phyloP scores from a whole-genome alignment of 2,329 filamentous ascomycete species.

The Xylaria sp. region DNA sequence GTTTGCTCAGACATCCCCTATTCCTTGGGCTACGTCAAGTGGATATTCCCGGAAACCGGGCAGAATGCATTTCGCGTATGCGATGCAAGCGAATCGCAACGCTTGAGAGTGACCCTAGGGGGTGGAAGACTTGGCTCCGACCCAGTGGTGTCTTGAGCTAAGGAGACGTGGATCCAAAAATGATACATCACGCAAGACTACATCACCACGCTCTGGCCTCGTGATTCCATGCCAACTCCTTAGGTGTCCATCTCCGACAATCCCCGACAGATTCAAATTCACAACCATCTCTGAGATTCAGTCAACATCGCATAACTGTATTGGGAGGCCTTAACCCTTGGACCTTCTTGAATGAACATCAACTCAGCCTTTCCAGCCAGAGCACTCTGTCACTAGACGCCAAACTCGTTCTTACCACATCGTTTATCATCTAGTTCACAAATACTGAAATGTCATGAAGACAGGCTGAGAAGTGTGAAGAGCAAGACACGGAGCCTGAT shows the following conservation, averaged over 20 bases:
- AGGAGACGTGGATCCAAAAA: conserved; percentile 9
- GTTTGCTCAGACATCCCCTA: background rate
- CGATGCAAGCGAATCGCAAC: conserved; percentile 8
- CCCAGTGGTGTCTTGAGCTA: conserved; percentile 6
- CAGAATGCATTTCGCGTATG: background rate
- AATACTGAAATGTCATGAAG: background rate
- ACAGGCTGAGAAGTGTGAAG: background rate
- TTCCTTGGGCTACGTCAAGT: background rate
- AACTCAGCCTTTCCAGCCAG: background rate
- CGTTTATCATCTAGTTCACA: background rate
- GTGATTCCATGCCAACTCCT: conserved; percentile 1
- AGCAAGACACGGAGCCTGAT: conserved; percentile 16
- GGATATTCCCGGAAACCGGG: background rate
- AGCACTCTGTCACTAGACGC: background rate
- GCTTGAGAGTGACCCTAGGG: background rate
- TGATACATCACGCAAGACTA: conserved; percentile 12
- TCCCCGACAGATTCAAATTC: background rate
- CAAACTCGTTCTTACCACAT: background rate
- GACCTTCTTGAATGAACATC: background rate
- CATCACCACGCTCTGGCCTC: conserved; percentile 19
- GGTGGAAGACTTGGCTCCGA: conserved; percentile 29
- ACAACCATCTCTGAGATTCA: background rate
- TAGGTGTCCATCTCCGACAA: background rate
- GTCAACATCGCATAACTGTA: background rate
- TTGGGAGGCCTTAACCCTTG: background rate